Evolutionary conservation across 1,284 basidiomycete species (phyloP).

Genomic region (Cryptococcus depauperatus): DNA sequence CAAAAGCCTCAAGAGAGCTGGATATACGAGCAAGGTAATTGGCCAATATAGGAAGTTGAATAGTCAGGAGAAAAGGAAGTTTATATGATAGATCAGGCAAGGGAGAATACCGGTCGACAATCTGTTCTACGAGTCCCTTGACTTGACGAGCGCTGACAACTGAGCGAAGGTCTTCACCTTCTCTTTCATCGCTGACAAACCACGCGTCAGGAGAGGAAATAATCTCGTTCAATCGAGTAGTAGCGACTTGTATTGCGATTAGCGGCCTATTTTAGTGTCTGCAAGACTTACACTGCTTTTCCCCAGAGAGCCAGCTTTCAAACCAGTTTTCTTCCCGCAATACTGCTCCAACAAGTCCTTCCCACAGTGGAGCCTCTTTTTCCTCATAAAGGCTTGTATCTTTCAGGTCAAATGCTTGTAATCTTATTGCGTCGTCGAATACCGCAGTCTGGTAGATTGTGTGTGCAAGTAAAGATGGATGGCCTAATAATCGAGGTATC

Average conservation of each 20-base stretch:
- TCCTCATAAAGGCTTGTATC: slow-evolving; percentile 18
- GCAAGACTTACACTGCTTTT: slow-evolving; percentile 62
- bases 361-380: slow-evolving; percentile 49
- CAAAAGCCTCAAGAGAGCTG: slow-evolving; percentile 84
- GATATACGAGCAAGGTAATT: slow-evolving; percentile 69
- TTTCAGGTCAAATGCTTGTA: slow-evolving; percentile 64
- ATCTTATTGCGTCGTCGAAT: slow-evolving; percentile 76
- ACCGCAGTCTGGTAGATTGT: slow-evolving; percentile 85
- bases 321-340: slow-evolving; percentile 82
- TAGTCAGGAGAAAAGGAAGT: slow-evolving; percentile 68
- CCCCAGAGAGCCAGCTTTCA: slow-evolving; percentile 76
- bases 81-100: slow-evolving; percentile 70
- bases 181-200: slow-evolving; percentile 64
- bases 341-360: slow-evolving; percentile 71
- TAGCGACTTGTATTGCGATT: slow-evolving; percentile 19
- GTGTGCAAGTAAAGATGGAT: slow-evolving; percentile 82
- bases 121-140: slow-evolving; percentile 75
- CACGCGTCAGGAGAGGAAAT: slow-evolving; percentile 76
- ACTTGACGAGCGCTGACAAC: slow-evolving; percentile 74
- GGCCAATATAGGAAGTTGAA: slow-evolving; percentile 78
- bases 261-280: neutral
- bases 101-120: slow-evolving; percentile 84
- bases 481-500: slow-evolving; percentile 63
- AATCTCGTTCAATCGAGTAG: slow-evolving; percentile 62
- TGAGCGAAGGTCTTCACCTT: slow-evolving; percentile 49